Base-by-base conservation (phyloP, 106 monocot genomes). In the Xerophyta viscosa region DNA sequence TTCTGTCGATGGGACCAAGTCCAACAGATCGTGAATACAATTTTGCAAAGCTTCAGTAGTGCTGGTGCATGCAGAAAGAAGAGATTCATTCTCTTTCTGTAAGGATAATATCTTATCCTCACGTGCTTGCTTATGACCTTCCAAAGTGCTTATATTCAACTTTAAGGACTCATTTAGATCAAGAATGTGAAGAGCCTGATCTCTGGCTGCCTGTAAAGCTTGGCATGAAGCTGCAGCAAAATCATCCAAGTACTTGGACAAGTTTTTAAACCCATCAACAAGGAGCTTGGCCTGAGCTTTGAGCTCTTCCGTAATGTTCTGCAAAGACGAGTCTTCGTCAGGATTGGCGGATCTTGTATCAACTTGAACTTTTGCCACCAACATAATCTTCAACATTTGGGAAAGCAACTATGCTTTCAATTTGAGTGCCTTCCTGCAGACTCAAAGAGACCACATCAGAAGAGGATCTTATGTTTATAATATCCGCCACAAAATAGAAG, bases 171-270 rank as follows among this genome's bases (percentile, higher is more conserved):
- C 81, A 27, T 52, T 61, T 8, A 67, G 27, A 29, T 82, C 72
- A 60, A 85, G 45, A 30, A 77, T 47, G 46, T 63, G 46, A 66
- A 71, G 42, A 27, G 84, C 56, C 21, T 85, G 62, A 66, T 68
- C 61, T 4, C 56, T 75, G 28, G 59, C 49, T 45, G 46, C 44
- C 50, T 82, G 67, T 42, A 96, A 44, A 43, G 61, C 77, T 63
- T 77, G 71, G 6, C 47, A 67, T 52, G 75, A 28, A 56, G 68
- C 37, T 27, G 51, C 56, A 46, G 82, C 63, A 44, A 79, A 58
- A 48, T 82, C 78, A 43, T 77, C 74, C 48, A 81, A 36, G 53
- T 71, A 74, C 19, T 20, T 60, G 23, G 85, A 89, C 17, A 89
- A 66, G 24, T 43, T 58, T 53, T 42, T 30, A 39, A 85, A 71